phyloP scores from a whole-genome alignment of 2,329 filamentous ascomycete genomes.

The Didymella arachidicola region DNA sequence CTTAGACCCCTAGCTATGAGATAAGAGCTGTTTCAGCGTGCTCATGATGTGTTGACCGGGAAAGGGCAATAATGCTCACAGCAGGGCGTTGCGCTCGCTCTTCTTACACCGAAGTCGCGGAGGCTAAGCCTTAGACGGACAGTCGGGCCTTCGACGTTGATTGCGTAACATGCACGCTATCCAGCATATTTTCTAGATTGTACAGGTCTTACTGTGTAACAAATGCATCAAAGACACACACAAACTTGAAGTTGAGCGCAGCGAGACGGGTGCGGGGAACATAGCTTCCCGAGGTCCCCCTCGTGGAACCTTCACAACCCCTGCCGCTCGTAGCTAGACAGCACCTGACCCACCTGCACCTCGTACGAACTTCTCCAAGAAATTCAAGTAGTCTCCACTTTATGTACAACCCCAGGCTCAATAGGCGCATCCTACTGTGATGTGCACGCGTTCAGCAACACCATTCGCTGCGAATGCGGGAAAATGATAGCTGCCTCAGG shows the following conservation, averaged over 20 bases:
- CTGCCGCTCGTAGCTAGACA: conserved; percentile 3
- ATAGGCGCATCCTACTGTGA: background rate
- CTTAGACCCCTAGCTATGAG: background rate
- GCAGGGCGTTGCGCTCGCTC: background rate
- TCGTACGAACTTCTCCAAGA: conserved; percentile 16
- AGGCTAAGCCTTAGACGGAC: background rate
- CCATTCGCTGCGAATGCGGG: conserved; percentile 4
- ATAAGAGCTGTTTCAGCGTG: background rate
- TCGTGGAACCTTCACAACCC: conserved; percentile 10
- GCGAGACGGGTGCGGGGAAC: conserved; percentile 11
- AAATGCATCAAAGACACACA: background rate
- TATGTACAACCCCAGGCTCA: background rate
- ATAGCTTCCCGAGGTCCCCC: conserved; percentile 13
- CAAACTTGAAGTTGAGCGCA: background rate
- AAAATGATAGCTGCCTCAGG: conserved; percentile 1
- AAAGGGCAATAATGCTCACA: background rate
- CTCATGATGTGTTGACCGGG: background rate
- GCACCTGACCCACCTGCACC: conserved; percentile 7
- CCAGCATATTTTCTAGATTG: background rate
- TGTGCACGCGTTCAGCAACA: conserved; percentile 1
- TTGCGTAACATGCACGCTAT: background rate
- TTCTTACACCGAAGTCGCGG: background rate
- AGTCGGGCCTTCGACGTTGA: background rate
- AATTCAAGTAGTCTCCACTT: conserved; percentile 7
- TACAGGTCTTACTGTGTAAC: background rate